Evolutionary conservation across 495 filamentous ascomycete genomes (phyloP).

Genomic region (Coniosporium apollinis): DNA sequence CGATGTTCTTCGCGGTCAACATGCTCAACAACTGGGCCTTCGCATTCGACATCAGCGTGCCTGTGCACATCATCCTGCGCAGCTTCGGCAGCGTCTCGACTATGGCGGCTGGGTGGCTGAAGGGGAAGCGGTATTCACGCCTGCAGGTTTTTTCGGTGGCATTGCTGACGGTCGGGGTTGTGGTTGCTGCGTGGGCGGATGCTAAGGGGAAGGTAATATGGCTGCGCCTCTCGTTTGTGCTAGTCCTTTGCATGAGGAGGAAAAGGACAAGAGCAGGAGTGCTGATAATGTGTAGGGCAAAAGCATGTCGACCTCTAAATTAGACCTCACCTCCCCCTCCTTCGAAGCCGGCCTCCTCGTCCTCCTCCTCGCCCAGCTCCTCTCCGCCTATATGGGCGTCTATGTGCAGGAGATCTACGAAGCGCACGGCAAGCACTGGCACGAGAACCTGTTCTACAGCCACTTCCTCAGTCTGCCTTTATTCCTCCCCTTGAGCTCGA

Average conservation of each 20-base stretch:
- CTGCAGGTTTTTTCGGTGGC: conserved; percentile 65
- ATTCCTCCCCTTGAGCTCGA: conserved; percentile 32
- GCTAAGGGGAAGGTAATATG: conserved; percentile 52
- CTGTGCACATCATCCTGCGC: conserved; percentile 89
- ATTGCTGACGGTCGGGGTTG: conserved; percentile 71
- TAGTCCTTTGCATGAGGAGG: conserved; percentile 6
- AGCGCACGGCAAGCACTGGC: conserved; percentile 76
- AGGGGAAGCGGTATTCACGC: conserved; percentile 63
- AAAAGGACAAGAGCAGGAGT: too few species aligned
- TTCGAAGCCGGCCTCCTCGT: conserved; percentile 69
- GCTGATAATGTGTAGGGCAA: conserved; percentile 18
- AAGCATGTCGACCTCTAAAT: conserved; percentile 13
- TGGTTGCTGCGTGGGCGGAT: conserved; percentile 77
- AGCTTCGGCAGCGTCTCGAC: conserved; percentile 92
- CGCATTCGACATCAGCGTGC: conserved; percentile 89
- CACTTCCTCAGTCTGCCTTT: conserved; percentile 63
- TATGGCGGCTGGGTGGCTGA: conserved; percentile 71
- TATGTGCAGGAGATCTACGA: conserved; percentile 85
- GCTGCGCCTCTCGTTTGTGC: conserved; percentile 7
- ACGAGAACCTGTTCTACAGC: conserved; percentile 90
- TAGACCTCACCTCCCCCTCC: conserved; percentile 15
- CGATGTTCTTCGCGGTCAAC: conserved; percentile 80
- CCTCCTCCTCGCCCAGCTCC: conserved; percentile 71
- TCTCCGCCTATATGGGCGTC: conserved; percentile 86
- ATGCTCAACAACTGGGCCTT: conserved; percentile 96